Evolutionary conservation across 345 rosid species (phyloP).

Genomic region (Arabis hirsuta): DNA sequence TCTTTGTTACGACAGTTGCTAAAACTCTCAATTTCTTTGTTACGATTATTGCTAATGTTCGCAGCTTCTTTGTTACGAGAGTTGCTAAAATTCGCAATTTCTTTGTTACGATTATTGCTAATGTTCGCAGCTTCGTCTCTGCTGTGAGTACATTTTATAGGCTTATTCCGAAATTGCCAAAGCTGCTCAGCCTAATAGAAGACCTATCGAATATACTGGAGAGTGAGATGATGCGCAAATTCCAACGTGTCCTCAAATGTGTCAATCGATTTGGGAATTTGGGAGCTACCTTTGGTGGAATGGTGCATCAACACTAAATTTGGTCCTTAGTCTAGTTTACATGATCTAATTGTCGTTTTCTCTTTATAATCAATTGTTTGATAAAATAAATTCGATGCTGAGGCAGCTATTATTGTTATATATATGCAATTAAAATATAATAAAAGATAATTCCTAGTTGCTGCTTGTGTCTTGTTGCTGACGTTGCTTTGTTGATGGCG

Average conservation of each 20-base stretch:
- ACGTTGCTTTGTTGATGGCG: too few species aligned
- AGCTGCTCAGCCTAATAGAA: background rate
- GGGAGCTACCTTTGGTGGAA: background rate
- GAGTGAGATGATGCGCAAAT: background rate
- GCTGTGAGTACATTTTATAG: background rate
- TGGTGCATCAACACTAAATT: slow-evolving; percentile 4
- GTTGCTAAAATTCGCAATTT: slow-evolving; percentile 1
- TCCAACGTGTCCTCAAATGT: background rate
- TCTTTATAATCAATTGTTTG: background rate
- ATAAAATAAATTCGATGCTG: background rate
- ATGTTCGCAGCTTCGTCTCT: background rate
- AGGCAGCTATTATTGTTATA: background rate
- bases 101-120: background rate
- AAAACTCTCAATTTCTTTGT: slow-evolving; percentile 1
- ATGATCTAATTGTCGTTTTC: background rate
- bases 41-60: background rate
- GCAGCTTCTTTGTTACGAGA: background rate
- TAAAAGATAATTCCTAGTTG: too few species aligned
- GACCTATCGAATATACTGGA: background rate
- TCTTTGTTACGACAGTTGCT: background rate
- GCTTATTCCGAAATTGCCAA: background rate
- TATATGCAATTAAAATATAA: background rate
- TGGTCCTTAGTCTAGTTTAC: background rate
- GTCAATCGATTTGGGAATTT: background rate
- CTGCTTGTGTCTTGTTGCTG: too few species aligned